Evolutionary conservation across 768 basidiomycete genomes (phyloP), one percentile per base, ranked within the genome.

Genomic region (Termitomyces heimii): DNA sequence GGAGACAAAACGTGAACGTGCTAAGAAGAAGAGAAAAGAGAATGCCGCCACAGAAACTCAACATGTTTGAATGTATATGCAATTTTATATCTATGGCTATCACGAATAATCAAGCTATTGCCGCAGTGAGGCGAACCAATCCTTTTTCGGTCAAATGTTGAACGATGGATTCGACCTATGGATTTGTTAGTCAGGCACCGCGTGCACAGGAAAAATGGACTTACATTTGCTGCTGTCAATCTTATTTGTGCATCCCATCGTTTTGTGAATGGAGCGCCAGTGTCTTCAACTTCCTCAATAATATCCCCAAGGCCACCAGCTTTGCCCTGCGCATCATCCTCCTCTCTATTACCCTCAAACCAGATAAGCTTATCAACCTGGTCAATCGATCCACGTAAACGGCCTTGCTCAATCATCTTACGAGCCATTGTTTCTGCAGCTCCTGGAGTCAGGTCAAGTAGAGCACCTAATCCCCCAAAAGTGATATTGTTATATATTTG

Each of bases 401-500:
- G 88, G 9, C 93, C 90, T 72, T 99, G 97, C 68, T 98, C 94
- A 51, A 99, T 97, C 97, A 99, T 99, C 68, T 90, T 92, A 53
- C 96, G 82, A 10, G 96, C 95, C 89, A 98, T 98, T 0, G 87
- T 93, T 73, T 99, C 97, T 18, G 96, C 96, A 16, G 93, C 94
- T 28, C 89, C 88, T 14, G 96, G 89, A 4, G 92, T 89, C 61
- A 98, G 75, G 67, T 94, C 92, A 47, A 99, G 79, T 16, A 98
- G 75, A 1, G 89, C 84, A 22, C 97, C 97, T 10, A 98, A 73
- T n/a, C 96, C 97, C 28, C 82, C 77, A 73, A 98, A 98, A 28
- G 93, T 92, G 74, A 99, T 97, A 65, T 98, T 98, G 69, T 92
- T 94, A 70, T 98, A 99, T 52, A 98, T 94, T 66, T 94, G 92